Base-by-base conservation (phyloP, 2,329 filamentous ascomycete genomes). In the Alternaria ventricosa region DNA sequence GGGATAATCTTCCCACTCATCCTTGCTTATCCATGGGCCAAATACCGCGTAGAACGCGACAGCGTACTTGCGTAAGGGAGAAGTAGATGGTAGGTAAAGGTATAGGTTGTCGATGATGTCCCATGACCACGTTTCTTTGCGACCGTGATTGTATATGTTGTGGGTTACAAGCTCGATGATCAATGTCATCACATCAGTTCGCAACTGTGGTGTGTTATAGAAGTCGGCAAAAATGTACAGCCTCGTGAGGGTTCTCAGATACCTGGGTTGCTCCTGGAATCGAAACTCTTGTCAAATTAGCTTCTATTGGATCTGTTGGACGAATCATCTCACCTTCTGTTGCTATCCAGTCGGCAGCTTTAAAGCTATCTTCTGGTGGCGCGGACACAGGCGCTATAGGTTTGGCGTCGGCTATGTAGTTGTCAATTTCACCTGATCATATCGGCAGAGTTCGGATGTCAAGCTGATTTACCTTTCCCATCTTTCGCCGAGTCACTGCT, bases 231-330 rank as follows among this genome's bases (percentile, higher is more conserved):
- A 46, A 15, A 9, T 4, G 22, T 46, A 46, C 4, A 46, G 44
- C 4, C 44, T 7, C 0, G 23, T 13, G 12, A 45, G 8, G 6
- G 44, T 46, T 46, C 11, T 3, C 12, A 22, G 44, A n/a, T 46
- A 25, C 7, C 8, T 2, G 2, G 0, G 44, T 23, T 13, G 1
- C 5, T 3, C 41, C 1, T 13, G 10, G 0, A 44, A 44, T 1
- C 11, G 3, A 2, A 44, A 44, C 3, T 44, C 41, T 44, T 44
- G 0, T n/a, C 3, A 18, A 2, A 1, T 44, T 7, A 44, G 41
- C 41, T 12, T 22, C 41, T n/a, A 2, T 20, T 2, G n/a, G 4
- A 43, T 43, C 41, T 43, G 18, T 0, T 20, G 8, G 4, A 43
- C 1, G 4, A 18, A 2, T 0, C 0, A 43, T 45, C 43, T 45